Base-by-base conservation (phyloP, 2,329 filamentous ascomycete genomes). In the Colletotrichum sp. region DNA sequence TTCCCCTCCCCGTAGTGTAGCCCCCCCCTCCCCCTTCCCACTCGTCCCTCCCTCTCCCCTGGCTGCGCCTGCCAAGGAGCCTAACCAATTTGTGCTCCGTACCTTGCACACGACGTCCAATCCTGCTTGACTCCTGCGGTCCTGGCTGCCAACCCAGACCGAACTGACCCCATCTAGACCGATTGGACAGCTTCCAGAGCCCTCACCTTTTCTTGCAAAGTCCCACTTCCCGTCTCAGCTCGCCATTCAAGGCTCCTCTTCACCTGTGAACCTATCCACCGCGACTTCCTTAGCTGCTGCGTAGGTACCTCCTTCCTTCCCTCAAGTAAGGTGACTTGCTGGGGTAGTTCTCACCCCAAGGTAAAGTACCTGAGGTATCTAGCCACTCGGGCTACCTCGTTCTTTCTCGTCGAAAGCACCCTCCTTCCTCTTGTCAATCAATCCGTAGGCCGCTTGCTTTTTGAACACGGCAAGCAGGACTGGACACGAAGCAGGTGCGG, bases 161-260 rank as follows among this genome's bases (percentile, higher is more conserved):
- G 69, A 72, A 52, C 36, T 49, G 69, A 55, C 39, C 28, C 62
- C 63, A 34, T 59, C 36, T 52, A 8, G 73, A 76, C 64, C 64
- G 64, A 76, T 64, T 73, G 70, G 64, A 73, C 57, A 59, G 55
- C 30, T 28, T 64, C 32, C 60, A 18, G 28, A 60, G 34, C 15
- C 55, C 57, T 72, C 30, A 44, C 26, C 57, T 68, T 68, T 69
- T 62, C 64, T 52, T 44, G 60, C 39, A 12, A 12, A 44, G 72
- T 63, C 64, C 73, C 73, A 69, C 69, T 76, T 69, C 64, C 70
- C 70, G 73, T 65, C 73, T 69, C 73, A 69, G 70, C 64, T 76
- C 63, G 64, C 73, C 59, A 63, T 64, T 26, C 34, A 63, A 68
- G 18, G 65, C 28, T 64, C 30, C 30, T 59, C 18, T 13, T 32